These are phyloP conservation scores for Cladophialophora yegresii DNA, from an alignment of 2,329 filamentous ascomycete genomes.

Conservation along the genomic window DNA sequence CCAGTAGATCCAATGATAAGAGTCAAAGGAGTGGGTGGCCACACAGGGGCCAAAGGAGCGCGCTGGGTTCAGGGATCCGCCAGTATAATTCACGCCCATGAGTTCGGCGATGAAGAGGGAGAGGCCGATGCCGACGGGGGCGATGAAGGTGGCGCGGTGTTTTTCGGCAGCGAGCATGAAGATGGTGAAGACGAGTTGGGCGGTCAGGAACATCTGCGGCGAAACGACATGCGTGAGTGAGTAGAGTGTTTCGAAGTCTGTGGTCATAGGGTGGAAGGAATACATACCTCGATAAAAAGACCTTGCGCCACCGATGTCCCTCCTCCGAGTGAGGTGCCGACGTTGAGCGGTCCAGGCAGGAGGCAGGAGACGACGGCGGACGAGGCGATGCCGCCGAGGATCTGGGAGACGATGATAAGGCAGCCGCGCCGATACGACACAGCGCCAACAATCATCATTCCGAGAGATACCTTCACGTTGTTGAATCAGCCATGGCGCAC, in stretches of 20 bases:
- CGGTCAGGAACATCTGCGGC: conserved; percentile 61
- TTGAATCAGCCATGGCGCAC: not conserved
- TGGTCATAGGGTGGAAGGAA: not conserved
- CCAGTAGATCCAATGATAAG: conserved; percentile 46
- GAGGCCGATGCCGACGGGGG: conserved; percentile 70
- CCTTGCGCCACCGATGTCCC: conserved; percentile 58
- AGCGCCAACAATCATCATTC: conserved; percentile 59
- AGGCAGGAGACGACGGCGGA: conserved; percentile 60
- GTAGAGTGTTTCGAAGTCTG: too few species aligned
- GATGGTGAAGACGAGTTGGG: conserved; percentile 64
- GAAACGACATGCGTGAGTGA: not conserved
- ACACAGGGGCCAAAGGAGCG: conserved; percentile 52
- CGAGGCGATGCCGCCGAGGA: conserved; percentile 61
- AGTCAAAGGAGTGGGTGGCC: conserved; percentile 48
- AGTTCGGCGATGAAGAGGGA: conserved; percentile 62
- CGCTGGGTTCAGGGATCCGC: conserved; percentile 52
- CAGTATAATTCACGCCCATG: conserved; percentile 50
- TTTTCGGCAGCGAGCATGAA: conserved; percentile 73
- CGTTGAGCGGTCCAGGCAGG: conserved; percentile 58
- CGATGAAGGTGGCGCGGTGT: conserved; percentile 69
- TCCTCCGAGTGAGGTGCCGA: conserved; percentile 56
- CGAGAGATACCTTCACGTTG: conserved; percentile 58
- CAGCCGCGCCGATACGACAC: conserved; percentile 55
- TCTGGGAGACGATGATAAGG: conserved; percentile 58
- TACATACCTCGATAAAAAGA: conserved; percentile 57